These are phyloP conservation scores for Candida dajiaensis DNA, from an alignment of 805 yeast genomes.

Conservation along the genomic window DNA sequence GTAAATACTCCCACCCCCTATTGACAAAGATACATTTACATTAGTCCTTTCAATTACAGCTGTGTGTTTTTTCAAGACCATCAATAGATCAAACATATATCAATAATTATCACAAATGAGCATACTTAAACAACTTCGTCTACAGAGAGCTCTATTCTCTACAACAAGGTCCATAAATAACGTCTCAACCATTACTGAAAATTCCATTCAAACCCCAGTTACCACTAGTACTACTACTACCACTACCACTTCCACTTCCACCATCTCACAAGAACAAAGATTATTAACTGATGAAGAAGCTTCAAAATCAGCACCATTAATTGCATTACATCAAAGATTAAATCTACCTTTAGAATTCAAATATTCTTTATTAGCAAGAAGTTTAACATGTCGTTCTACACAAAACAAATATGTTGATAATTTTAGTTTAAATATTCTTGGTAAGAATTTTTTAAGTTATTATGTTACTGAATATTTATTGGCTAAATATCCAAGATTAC, in stretches of 20 bases:
- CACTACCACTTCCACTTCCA: no score
- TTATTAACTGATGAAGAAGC: conserved; percentile 44
- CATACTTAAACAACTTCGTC: not conserved
- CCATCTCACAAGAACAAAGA: not conserved
- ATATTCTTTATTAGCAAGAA: conserved; percentile 68
- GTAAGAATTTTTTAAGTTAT: conserved; percentile 68
- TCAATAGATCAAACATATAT: not conserved
- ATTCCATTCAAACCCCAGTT: not conserved
- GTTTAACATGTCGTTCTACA: conserved; percentile 57
- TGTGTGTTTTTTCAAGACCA: not conserved
- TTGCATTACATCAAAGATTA: conserved; percentile 74
- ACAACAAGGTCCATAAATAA: conserved; percentile 3
- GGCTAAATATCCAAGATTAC: conserved; percentile 82
- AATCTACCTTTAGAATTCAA: conserved; percentile 52
- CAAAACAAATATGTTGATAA: conserved; percentile 54
- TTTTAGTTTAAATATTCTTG: conserved; percentile 74
- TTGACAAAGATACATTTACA: not conserved
- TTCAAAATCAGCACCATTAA: conserved; percentile 59
- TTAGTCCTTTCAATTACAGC: not conserved
- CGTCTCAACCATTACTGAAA: conserved; percentile 2
- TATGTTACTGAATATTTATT: conserved; percentile 71
- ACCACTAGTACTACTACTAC: no score
- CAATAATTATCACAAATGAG: not conserved
- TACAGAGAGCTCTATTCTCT: conserved; percentile 6
- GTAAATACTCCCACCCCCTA: not conserved